Percentiles rank a stretch among this genome's conserved stretches.
These are phyloP conservation scores for Cryptococcus jaspeensis DNA, from an alignment of 1,284 basidiomycete species.

Conservation along the genomic window DNA sequence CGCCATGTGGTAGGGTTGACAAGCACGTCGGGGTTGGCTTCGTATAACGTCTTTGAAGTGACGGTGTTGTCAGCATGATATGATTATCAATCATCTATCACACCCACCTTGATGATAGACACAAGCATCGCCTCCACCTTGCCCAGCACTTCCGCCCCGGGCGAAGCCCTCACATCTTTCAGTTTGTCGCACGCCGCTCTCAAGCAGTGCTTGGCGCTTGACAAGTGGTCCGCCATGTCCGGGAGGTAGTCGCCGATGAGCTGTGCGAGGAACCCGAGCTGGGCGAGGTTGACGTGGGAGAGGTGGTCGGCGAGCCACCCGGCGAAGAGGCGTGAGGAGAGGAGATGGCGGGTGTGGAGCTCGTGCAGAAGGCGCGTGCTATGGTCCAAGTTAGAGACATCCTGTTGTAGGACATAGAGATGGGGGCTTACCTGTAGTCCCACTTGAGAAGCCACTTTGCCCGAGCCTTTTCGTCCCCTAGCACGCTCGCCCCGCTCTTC, in stretches of 20 bases:
- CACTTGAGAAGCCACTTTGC: conserved; percentile 37
- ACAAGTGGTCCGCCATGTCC: conserved; percentile 59
- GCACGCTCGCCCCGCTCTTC: conserved; percentile 53
- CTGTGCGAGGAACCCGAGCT: conserved; percentile 74
- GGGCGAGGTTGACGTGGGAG: conserved; percentile 72
- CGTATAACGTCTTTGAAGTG: conserved; percentile 21
- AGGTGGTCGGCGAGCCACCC: conserved; percentile 82
- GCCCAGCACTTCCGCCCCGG: conserved; percentile 22
- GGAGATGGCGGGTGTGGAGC: conserved; percentile 75
- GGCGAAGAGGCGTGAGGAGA: conserved; percentile 77
- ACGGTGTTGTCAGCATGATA: conserved; percentile 1
- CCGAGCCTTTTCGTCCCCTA: conserved; percentile 41
- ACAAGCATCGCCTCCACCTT: conserved; percentile 36
- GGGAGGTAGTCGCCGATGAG: conserved; percentile 76
- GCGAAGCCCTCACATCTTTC: conserved; percentile 60
- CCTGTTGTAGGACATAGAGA: neutral
- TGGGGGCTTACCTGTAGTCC: conserved; percentile 36
- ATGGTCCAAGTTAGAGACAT: neutral
- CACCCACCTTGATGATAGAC: conserved; percentile 32
- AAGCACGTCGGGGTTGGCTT: conserved; percentile 34
- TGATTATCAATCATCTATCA: neutral
- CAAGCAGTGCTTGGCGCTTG: conserved; percentile 37
- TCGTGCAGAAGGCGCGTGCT: conserved; percentile 73
- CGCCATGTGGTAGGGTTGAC: conserved; percentile 55
- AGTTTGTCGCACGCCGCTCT: conserved; percentile 56